These are phyloP conservation scores for Elongisporangium undulatum DNA, from an alignment of 352 stramenopile genomes.

Conservation along the genomic window DNA sequence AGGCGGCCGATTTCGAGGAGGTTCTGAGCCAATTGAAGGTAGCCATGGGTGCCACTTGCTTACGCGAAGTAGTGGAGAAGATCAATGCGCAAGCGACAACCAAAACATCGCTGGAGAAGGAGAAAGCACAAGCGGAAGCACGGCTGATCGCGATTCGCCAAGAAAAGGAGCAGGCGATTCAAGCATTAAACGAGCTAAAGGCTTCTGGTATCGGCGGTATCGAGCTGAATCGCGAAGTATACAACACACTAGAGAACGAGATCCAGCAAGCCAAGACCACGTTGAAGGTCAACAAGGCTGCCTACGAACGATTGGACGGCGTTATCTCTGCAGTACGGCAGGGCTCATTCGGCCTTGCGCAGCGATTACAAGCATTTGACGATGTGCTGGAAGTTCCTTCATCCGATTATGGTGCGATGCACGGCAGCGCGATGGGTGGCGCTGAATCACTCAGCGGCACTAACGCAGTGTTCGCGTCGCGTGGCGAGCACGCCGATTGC, in stretches of 20 bases:
- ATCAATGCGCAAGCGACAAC: conserved; percentile 57
- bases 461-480: conserved; percentile 12
- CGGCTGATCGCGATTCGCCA: conserved; percentile 41
- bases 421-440: neutral
- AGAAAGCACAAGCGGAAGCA: conserved; percentile 63
- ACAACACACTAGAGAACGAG: conserved; percentile 72
- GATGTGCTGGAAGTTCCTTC: conserved; percentile 42
- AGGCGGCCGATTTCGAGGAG: conserved; percentile 62
- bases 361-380: conserved; percentile 66
- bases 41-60: conserved; percentile 40
- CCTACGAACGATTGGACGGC: conserved; percentile 66
- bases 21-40: conserved; percentile 65
- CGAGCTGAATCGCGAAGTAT: conserved; percentile 77
- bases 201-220: conserved; percentile 70
- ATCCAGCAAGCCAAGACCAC: conserved; percentile 68
- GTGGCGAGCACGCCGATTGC: conserved; percentile 52
- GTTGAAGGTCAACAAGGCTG: conserved; percentile 76
- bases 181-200: conserved; percentile 75
- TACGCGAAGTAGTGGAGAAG: conserved; percentile 69
- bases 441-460: neutral
- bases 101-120: conserved; percentile 60
- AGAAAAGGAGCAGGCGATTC: conserved; percentile 58
- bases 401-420: neutral
- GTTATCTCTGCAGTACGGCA: conserved; percentile 71
- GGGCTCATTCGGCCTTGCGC: conserved; percentile 63